These are phyloP conservation scores for Quillaja saponaria DNA, from an alignment of 306 rosid species.

Conservation along the genomic window DNA sequence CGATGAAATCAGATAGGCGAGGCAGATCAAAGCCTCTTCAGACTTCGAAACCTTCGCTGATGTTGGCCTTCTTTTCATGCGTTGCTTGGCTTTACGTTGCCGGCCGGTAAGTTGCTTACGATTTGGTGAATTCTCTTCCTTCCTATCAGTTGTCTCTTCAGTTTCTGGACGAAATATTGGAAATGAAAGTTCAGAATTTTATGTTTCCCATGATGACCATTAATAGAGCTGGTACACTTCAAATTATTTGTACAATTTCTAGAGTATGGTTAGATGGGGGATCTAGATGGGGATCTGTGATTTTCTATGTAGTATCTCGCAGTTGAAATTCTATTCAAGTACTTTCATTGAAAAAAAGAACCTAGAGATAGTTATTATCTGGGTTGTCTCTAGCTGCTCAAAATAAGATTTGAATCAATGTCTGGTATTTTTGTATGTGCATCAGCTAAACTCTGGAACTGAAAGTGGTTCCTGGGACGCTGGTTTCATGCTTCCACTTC, in stretches of 20 bases:
- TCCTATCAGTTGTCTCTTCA: neutral
- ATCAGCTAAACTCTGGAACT: slow-evolving; percentile 1
- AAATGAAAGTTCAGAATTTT: neutral
- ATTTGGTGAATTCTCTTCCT: neutral
- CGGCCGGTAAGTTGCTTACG: slow-evolving; percentile 57
- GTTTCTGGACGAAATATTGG: neutral
- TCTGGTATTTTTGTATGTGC: neutral
- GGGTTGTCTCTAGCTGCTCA: neutral
- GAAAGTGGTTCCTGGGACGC: slow-evolving; percentile 15
- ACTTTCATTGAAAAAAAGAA: too few relatives aligned
- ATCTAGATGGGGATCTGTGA: too few relatives aligned
- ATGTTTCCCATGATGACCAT: neutral
- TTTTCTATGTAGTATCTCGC: too few relatives aligned
- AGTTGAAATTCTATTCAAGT: too few relatives aligned
- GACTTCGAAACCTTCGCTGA: slow-evolving; percentile 71
- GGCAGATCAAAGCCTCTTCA: slow-evolving; percentile 73
- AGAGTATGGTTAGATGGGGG: too few relatives aligned
- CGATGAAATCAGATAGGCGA: slow-evolving; percentile 56
- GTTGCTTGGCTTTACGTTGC: slow-evolving; percentile 99
- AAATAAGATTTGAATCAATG: neutral
- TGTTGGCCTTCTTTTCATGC: slow-evolving; percentile 88
- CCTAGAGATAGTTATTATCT: too few relatives aligned
- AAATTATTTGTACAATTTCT: too few relatives aligned
- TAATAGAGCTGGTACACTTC: too few relatives aligned
- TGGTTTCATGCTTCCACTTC: slow-evolving; percentile 9